Base-by-base conservation (phyloP, 495 filamentous ascomycete species). In the Hypoxylon fuscum region DNA sequence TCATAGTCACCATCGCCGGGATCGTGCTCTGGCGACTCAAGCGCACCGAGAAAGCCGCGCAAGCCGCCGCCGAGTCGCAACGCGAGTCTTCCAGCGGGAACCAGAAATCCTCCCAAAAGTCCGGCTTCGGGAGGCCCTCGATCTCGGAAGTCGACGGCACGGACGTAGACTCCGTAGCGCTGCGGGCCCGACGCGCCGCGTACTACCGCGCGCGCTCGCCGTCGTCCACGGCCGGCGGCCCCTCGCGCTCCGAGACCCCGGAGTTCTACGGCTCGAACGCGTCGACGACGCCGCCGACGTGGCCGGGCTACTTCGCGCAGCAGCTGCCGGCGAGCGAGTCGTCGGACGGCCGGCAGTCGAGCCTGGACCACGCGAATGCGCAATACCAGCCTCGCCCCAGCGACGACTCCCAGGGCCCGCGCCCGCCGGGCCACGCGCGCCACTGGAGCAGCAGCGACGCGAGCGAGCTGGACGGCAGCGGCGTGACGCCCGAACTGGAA, bases 11-110 rank as follows among this genome's bases (percentile, higher is more conserved):
- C 10, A 72, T 74, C 12, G 69, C 77, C 0, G 70, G 52, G 53
- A 41, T 82, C 18, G 69, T 81, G 45, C 62, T 79, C 44, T 66
- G 72, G 6, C 73, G 73, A 1, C 71, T 82, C 4, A 76, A 75
- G 38, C 68, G 43, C 14, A 61, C 66, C 10, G 69, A 72, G 46
- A 44, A 43, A 34, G 67, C 62, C 20, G 59, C 52, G 0, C 41
- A 47, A 18, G 64, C 68, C 23, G 62, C 59, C 1, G 57, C 72
- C 8, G 70, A 73, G 42, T 76, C 76, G 37, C 68, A 56, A 41
- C 67, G 49, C 25, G 70, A 51, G 8, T 62, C 72, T 4, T 74
- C 74, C 0, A 72, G 55, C 58, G 68, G 54, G n/a, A n/a, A n/a
- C 53, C 22, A 55, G 9, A 17, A 62, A 57, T 57, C 49, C 11